Evolutionary conservation across 495 filamentous ascomycete species (phyloP).

Genomic region (Umbilicaria muhlenbergii): DNA sequence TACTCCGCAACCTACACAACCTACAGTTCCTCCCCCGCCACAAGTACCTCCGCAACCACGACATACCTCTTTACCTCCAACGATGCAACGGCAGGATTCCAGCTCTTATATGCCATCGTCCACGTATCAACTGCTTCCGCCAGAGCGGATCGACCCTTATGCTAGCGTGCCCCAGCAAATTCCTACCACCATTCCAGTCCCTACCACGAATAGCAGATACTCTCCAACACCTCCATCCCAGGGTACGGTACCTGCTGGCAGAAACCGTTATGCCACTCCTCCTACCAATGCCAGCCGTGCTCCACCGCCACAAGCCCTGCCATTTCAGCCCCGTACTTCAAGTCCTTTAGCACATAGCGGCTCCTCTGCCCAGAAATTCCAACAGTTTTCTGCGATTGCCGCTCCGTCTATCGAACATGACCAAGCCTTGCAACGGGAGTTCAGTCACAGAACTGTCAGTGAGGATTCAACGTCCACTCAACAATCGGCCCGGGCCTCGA

Average conservation of each 20-base stretch:
- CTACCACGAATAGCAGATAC: conserved; percentile 32
- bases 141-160: conserved; percentile 50
- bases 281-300: conserved; percentile 24
- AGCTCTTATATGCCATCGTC: conserved; percentile 4
- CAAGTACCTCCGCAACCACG: conserved; percentile 8
- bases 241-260: conserved; percentile 21
- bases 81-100: conserved; percentile 10
- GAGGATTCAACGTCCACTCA: conserved; percentile 8
- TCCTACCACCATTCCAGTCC: conserved; percentile 21
- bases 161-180: conserved; percentile 24
- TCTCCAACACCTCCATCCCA: conserved; percentile 40
- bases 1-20: conserved; percentile 12
- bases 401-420: conserved; percentile 20
- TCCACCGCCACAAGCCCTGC: conserved; percentile 32
- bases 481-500: neutral
- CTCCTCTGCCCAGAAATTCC: conserved; percentile 29
- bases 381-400: conserved; percentile 18
- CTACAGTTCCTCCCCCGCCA: conserved; percentile 15
- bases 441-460: conserved; percentile 29
- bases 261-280: conserved; percentile 35
- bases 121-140: conserved; percentile 29
- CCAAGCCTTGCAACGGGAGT: conserved; percentile 29
- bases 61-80: conserved; percentile 7
- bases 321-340: conserved; percentile 71
- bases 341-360: conserved; percentile 63